Evolutionary conservation across 2,329 filamentous ascomycete genomes (phyloP), one percentile per base, ranked within the genome.

Genomic region (Periconia sp.): DNA sequence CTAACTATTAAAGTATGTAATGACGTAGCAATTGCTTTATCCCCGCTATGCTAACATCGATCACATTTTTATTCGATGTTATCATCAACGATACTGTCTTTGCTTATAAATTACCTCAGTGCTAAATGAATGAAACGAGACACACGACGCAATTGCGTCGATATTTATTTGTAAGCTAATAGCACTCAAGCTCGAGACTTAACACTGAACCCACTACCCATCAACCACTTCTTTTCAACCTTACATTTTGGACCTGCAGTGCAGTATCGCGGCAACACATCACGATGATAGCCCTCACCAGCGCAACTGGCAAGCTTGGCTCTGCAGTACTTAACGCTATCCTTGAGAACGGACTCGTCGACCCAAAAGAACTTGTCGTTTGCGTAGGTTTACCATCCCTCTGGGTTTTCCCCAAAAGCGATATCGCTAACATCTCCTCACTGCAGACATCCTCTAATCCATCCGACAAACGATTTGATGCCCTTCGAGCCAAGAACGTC

Each of bases 251-350:
- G 6, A 37, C 33, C 15, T 37, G 13, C 33, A 37, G 33, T 37
- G 31, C 11, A 14, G 13, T 37, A n/a, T 11, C 14, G 23, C 23
- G 23, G 23, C 9, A 19, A 43, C 9, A 6, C 7, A 19, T 20
- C 40, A 63, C 47, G 6, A 68, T 66, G 59, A 45, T 78, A 45
- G 74, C 73, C 19, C 73, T 80, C 49, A 75, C 75, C 45, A 75
- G 75, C 47, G 74, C 77, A 47, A 77, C 75, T 15, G 77, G 77
- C 47, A 79, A 79, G 55, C 69, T 80, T 9, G 77, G 77, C 52
- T 70, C 70, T 42, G 76, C 76, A 11, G 77, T 77, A 17, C 66
- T 80, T 20, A 62, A 61, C 23, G 69, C 76, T 37, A 69, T 79
- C 19, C 69, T 79, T n/a, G 61, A 74, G 7, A 67, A 77, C 59